A percentile compares a stretch with the other conserved stretches of the same genome.
phyloP scores from a whole-genome alignment of 495 filamentous ascomycete species.

The Aspergillus biplanus region DNA sequence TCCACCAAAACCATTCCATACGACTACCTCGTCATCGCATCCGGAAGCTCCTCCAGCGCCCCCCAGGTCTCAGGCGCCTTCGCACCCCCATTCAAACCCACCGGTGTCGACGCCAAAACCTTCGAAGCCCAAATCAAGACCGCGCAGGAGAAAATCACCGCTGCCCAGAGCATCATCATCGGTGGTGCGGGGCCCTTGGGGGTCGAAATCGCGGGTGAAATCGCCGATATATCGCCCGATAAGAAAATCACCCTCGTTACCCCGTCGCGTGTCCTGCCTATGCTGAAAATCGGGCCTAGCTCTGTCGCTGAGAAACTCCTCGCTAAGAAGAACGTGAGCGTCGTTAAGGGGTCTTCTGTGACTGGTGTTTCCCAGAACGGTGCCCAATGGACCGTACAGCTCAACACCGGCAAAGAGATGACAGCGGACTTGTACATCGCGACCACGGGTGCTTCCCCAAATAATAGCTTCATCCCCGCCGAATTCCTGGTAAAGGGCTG shows the following conservation, averaged over 20 bases:
- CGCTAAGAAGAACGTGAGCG: slow-evolving; percentile 26
- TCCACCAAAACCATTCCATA: slow-evolving; percentile 44
- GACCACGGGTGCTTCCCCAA: slow-evolving; percentile 62
- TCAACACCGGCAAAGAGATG: slow-evolving; percentile 46
- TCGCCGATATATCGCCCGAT: slow-evolving; percentile 52
- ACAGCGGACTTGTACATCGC: slow-evolving; percentile 65
- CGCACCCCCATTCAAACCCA: slow-evolving; percentile 58
- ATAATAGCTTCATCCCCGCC: slow-evolving; percentile 60
- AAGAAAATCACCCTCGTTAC: slow-evolving; percentile 51
- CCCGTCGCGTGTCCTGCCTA: slow-evolving; percentile 37
- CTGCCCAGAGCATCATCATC: slow-evolving; percentile 63
- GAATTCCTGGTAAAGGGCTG: slow-evolving; percentile 55
- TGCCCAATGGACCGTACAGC: slow-evolving; percentile 35
- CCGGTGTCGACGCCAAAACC: slow-evolving; percentile 42
- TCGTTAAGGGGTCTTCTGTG: slow-evolving; percentile 23
- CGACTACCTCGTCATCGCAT: slow-evolving; percentile 60
- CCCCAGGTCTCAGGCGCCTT: slow-evolving; percentile 37
- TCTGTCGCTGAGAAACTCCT: slow-evolving; percentile 32
- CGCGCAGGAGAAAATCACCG: slow-evolving; percentile 49
- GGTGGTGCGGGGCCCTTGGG: slow-evolving; percentile 71
- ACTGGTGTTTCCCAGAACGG: slow-evolving; percentile 18
- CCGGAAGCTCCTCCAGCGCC: slow-evolving; percentile 50
- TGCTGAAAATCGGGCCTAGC: slow-evolving; percentile 33
- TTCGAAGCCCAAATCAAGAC: slow-evolving; percentile 40
- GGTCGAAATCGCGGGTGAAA: slow-evolving; percentile 64